Conservation (phyloP, 2,329 filamentous ascomycete genomes). For the Xylariales sp. region DNA sequence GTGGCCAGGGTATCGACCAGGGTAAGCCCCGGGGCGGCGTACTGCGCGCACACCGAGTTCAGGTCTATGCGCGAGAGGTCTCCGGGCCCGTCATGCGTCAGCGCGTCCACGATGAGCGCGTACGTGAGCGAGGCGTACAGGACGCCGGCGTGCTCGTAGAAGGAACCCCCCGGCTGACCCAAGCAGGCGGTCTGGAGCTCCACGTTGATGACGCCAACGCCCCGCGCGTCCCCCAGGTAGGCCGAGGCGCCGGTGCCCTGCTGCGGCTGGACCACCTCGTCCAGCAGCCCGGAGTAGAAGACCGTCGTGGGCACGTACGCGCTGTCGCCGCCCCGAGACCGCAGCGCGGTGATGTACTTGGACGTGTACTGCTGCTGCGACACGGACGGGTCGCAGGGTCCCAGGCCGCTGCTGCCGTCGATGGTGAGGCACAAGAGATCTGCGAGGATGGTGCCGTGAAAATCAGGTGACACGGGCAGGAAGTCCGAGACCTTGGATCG, state of each 20-base stretch:
- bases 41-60: background rate
- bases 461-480: constrained; percentile 43
- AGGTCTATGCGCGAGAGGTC: constrained; percentile 3
- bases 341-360: constrained; percentile 34
- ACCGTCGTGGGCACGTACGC: constrained; percentile 52
- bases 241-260: constrained; percentile 39
- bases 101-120: constrained; percentile 5
- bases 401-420: background rate
- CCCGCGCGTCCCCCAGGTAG: constrained; percentile 31
- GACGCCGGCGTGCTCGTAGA: constrained; percentile 8
- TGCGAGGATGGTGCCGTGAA: constrained; percentile 1
- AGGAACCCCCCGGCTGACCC: constrained; percentile 29
- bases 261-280: constrained; percentile 49
- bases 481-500: constrained; percentile 36
- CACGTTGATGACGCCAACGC: constrained; percentile 40
- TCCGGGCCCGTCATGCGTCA: constrained; percentile 1
- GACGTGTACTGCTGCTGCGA: constrained; percentile 41
- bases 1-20: constrained; percentile 6
- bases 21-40: constrained; percentile 3
- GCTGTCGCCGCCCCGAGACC: constrained; percentile 38
- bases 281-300: constrained; percentile 41
- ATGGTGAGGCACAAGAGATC: constrained; percentile 1
- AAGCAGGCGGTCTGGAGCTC: constrained; percentile 40
- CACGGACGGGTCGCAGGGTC: constrained; percentile 33
- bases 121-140: constrained; percentile 8